These are phyloP conservation scores for Pseudonitzschia pungens DNA, from an alignment of 108 stramenopile genomes.

Conservation along the genomic window DNA sequence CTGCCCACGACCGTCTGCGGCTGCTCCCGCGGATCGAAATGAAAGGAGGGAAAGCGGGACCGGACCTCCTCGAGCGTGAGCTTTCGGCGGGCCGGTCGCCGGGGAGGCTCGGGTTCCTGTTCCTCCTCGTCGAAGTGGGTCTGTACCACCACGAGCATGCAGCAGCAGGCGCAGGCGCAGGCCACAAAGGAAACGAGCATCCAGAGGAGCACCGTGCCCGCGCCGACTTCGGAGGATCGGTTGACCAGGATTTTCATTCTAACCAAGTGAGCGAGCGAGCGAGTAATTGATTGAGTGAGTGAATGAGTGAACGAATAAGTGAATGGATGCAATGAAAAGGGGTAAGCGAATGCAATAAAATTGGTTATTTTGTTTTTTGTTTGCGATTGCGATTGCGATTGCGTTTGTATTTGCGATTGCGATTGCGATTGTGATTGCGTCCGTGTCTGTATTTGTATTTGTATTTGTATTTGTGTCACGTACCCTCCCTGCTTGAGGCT, in stretches of 20 bases:
- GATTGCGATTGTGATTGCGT: too few relatives aligned
- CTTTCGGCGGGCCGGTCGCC: conserved; percentile 26
- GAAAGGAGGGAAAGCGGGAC: conserved; percentile 31
- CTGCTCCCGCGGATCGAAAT: conserved; percentile 23
- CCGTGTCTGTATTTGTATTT: too few relatives aligned
- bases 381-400: too few relatives aligned
- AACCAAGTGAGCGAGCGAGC: neutral
- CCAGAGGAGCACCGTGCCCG: conserved; percentile 27
- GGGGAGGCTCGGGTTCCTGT: conserved; percentile 20
- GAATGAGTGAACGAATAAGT: too few relatives aligned
- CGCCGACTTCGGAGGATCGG: conserved; percentile 5
- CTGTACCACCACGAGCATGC: conserved; percentile 18
- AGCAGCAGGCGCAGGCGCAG: conserved; percentile 21
- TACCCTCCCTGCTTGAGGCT: neutral
- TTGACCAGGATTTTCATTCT: conserved; percentile 29
- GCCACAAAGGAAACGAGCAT: conserved; percentile 11
- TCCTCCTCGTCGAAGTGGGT: conserved; percentile 9
- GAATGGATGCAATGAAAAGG: too few relatives aligned
- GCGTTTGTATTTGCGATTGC: too few relatives aligned
- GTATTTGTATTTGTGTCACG: neutral
- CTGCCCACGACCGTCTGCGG: too few relatives aligned
- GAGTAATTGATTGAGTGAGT: too few relatives aligned
- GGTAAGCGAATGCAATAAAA: too few relatives aligned
- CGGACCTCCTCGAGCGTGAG: conserved; percentile 36
- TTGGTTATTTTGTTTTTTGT: too few relatives aligned